Evolutionary conservation across 495 filamentous ascomycete species (phyloP), one percentile per base, ranked within the genome.

Genomic region (Glonium stellatum): DNA sequence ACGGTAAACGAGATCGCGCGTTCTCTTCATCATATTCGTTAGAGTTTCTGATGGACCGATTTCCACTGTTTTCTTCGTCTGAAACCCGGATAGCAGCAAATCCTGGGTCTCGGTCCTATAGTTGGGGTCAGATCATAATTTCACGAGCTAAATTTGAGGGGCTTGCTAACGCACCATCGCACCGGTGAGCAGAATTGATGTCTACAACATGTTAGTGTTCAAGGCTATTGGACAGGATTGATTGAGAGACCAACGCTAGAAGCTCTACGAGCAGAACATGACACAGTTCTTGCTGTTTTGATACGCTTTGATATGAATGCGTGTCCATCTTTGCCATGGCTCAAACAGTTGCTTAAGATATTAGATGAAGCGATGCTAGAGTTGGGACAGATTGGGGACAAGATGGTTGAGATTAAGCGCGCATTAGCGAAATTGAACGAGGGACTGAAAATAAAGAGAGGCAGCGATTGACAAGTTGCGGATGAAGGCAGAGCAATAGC

Each of bases 181-280:
- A 97, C 92, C 19, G 92, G 92, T 22, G 90, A 95, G 64, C 92
- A 92, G 74, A 97, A 97, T 73, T 97, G 92, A 74, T 96, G 58
- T 54, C 58, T 60, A n/a, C n/a, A 48, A 22, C 6, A 34, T 18
- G 27, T 31, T n/a, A 34, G 4, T 18, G 34, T 54, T 54, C 46
- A 35, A 21, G 54, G 48, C 18, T 25, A 46, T 51, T 21, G 34
- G 5, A n/a, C 13, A 54, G 25, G 37, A 15, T n/a, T 35, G 18
- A 23, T 18, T 18, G 13, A 39, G 19, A 27, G 12, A 54, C 58
- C 6, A 37, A 97, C 72, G 92, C 92, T 55, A 97, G 84, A 51
- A 97, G 87, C 83, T 97, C 92, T 57, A 97, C 89, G 68, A 97
- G 84, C 75, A 97, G 81, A 64, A 90, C 96, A 75, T 97, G 91